phyloP scores from a whole-genome alignment of 352 stramenopile genomes.

The Thalassiosira mediterranea region DNA sequence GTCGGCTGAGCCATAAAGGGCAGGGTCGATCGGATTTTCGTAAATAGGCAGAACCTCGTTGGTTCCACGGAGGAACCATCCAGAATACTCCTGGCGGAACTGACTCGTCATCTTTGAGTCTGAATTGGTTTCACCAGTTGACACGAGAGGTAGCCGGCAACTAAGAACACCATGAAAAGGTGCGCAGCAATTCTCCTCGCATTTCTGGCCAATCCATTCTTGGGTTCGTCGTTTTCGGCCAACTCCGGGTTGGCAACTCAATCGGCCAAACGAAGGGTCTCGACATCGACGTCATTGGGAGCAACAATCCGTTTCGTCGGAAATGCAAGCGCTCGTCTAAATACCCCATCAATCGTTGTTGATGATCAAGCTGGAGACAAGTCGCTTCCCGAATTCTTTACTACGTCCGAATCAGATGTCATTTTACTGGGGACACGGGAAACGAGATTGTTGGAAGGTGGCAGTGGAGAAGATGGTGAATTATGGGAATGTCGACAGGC shows the following conservation, averaged over 20 bases:
- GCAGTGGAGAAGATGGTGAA: slow-evolving; percentile 5
- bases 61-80: too few relatives aligned
- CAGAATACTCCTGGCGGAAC: too few relatives aligned
- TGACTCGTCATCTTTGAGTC: too few relatives aligned
- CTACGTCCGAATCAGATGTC: slow-evolving; percentile 18
- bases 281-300: slow-evolving; percentile 17
- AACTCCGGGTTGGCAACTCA: not conserved
- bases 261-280: not conserved
- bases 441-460: slow-evolving; percentile 8
- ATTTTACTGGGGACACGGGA: slow-evolving; percentile 31
- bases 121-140: too few relatives aligned
- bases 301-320: slow-evolving; percentile 38
- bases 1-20: too few relatives aligned
- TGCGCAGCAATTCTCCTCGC: not conserved
- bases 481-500: slow-evolving; percentile 55
- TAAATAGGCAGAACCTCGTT: not conserved
- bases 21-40: too few relatives aligned
- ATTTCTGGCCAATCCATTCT: not conserved
- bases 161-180: not conserved
- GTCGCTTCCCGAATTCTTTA: slow-evolving; percentile 37
- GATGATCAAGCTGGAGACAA: slow-evolving; percentile 12
- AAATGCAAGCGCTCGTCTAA: slow-evolving; percentile 21
- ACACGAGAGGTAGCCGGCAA: too few relatives aligned
- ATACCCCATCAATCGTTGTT: slow-evolving; percentile 7
- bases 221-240: not conserved